These are phyloP conservation scores for Hymenoscyphus salicellus DNA, from an alignment of 2,329 filamentous ascomycete species.

Conservation along the genomic window DNA sequence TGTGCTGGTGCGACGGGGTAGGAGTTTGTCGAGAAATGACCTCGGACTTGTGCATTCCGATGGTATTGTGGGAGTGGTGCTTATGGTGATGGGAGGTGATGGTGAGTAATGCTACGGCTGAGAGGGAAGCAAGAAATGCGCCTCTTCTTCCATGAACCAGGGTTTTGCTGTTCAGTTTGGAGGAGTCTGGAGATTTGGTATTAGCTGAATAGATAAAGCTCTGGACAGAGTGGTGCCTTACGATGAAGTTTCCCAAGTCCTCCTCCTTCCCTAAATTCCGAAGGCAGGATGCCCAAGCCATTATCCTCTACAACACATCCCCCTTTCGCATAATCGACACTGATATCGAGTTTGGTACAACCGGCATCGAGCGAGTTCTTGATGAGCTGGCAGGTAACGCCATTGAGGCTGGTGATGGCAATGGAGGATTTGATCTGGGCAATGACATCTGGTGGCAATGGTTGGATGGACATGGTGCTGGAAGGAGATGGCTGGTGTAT, in stretches of 20 bases:
- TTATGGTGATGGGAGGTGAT: slow-evolving; percentile 68
- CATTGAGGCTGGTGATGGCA: slow-evolving; percentile 71
- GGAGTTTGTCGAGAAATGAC: slow-evolving; percentile 63
- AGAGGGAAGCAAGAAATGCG: slow-evolving; percentile 73
- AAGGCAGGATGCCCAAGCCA: slow-evolving; percentile 70
- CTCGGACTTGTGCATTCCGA: slow-evolving; percentile 69
- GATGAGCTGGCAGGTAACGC: slow-evolving; percentile 67
- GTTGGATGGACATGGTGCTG: slow-evolving; percentile 55
- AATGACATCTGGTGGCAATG: slow-evolving; percentile 66
- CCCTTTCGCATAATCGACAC: slow-evolving; percentile 71
- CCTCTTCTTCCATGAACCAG: slow-evolving; percentile 66
- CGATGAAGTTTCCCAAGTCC: slow-evolving; percentile 72
- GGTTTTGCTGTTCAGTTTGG: slow-evolving; percentile 56
- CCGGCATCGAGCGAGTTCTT: slow-evolving; percentile 82
- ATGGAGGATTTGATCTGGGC: slow-evolving; percentile 82
- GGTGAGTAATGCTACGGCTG: slow-evolving; percentile 70
- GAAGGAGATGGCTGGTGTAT: background rate
- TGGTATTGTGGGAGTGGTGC: slow-evolving; percentile 58
- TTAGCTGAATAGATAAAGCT: background rate
- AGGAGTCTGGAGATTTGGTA: slow-evolving; percentile 61
- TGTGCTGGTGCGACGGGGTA: slow-evolving; percentile 54
- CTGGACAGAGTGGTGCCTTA: slow-evolving; percentile 42
- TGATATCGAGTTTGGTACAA: slow-evolving; percentile 65
- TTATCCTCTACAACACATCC: slow-evolving; percentile 81
- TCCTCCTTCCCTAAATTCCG: slow-evolving; percentile 68